Evolutionary conservation across 768 basidiomycete genomes (phyloP), one percentile per base, ranked within the genome.

Genomic region (Floccularia luteovirens): DNA sequence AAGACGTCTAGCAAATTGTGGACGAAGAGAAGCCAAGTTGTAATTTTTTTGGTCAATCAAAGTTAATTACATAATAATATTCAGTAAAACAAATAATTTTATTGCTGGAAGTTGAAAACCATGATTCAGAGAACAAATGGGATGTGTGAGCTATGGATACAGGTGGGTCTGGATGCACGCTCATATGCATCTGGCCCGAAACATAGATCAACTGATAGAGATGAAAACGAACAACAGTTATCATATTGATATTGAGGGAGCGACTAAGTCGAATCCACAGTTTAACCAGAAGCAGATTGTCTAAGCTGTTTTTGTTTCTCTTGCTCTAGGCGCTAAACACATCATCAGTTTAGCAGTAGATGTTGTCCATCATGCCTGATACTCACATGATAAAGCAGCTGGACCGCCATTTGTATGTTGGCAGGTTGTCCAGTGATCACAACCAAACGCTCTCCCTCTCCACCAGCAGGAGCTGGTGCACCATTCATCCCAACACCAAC

Each of bases 391-490:
- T 90, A 90, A 50, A 99, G 66, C 49, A 98, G 57, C 49, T 89
- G 84, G 24, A 99, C 90, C 4, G 96, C 96, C 77, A 92, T 90
- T 60, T 96, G 91, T 46, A 99, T 94, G 55, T 94, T 93, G 3
- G 79, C 69, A 2, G 91, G 91, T 54, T 83, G 82, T n/a, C 96
- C 96, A 14, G 92, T 96, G 53, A 99, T 97, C 36, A 92, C 93
- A 5, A 99, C 94, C 56, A 99, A 59, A 51, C 94, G 66, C 61
- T 97, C 93, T 32, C 87, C 86, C 52, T 92, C 89, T 23, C 79
- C 77, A 24, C 82, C 84, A 2, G 82, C 73, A 8, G 79, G 73
- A 1, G 74, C 77, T 19, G 86, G 79, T 14, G 76, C 79, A 12
- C 83, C 85, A 42, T 81, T 79, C 53, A 77, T 60, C 13, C 79